phyloP scores from a whole-genome alignment of 352 stramenopile species.

The Phytophthora sp. region DNA sequence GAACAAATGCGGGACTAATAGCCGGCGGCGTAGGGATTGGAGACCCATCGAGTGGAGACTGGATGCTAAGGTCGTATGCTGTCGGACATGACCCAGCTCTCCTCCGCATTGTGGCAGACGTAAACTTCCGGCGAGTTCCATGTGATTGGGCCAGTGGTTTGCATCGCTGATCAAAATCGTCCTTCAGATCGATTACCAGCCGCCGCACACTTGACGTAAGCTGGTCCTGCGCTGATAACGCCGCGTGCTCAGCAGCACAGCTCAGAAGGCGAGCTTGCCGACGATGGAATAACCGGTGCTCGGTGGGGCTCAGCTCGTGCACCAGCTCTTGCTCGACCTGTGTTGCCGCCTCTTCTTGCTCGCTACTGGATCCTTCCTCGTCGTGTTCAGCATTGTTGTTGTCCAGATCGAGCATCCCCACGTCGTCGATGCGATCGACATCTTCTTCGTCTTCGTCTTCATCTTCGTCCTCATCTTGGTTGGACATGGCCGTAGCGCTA shows the following conservation, averaged over 20 bases:
- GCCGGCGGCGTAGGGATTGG: slow-evolving; percentile 13
- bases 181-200: slow-evolving; percentile 76
- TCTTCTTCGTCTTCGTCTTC: slow-evolving; percentile 19
- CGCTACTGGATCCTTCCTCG: slow-evolving; percentile 13
- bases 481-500: slow-evolving; percentile 30
- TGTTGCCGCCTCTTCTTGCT: slow-evolving; percentile 18
- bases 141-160: slow-evolving; percentile 32
- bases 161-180: slow-evolving; percentile 57
- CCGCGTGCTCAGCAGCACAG: slow-evolving; percentile 41
- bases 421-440: slow-evolving; percentile 21
- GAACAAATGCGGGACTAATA: slow-evolving; percentile 10
- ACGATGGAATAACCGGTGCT: slow-evolving; percentile 26
- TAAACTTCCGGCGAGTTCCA: slow-evolving; percentile 27
- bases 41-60: slow-evolving; percentile 19
- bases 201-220: slow-evolving; percentile 79
- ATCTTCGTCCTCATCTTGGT: slow-evolving; percentile 42
- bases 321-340: slow-evolving; percentile 13
- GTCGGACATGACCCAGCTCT: slow-evolving; percentile 76
- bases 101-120: slow-evolving; percentile 29
- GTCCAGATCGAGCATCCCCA: slow-evolving; percentile 25
- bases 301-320: slow-evolving; percentile 26
- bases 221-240: slow-evolving; percentile 55
- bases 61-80: slow-evolving; percentile 35
- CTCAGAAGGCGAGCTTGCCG: slow-evolving; percentile 28
- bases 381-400: slow-evolving; percentile 18